phyloP scores from a whole-genome alignment of 2,329 filamentous ascomycete species.

The Botryotinia narcissicola region DNA sequence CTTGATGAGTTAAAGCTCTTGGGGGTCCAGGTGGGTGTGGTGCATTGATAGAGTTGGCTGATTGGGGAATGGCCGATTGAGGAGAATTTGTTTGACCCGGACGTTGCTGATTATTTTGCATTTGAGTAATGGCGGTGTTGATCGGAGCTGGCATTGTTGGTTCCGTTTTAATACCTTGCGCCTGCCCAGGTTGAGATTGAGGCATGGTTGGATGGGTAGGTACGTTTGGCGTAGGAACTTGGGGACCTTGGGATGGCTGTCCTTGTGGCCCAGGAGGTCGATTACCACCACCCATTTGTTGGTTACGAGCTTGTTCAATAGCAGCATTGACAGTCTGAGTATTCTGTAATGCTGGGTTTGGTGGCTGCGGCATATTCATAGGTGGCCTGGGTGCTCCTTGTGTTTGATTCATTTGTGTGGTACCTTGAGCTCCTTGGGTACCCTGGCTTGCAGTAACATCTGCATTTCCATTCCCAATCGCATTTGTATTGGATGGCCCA shows the following conservation, averaged over 20 bases:
- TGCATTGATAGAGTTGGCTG: conserved; percentile 32
- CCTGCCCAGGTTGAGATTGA: conserved; percentile 24
- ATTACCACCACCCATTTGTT: conserved; percentile 34
- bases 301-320: conserved; percentile 38
- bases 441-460: background rate
- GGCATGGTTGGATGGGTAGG: conserved; percentile 26
- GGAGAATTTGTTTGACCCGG: conserved; percentile 36
- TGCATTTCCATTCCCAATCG: background rate
- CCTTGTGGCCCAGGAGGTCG: conserved; percentile 33
- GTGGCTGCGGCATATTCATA: conserved; percentile 34
- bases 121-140: conserved; percentile 35
- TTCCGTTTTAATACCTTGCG: conserved; percentile 35
- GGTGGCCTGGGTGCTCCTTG: conserved; percentile 33
- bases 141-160: conserved; percentile 31
- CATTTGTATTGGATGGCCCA: conserved; percentile 1
- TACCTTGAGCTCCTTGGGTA: conserved; percentile 23
- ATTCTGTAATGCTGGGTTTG: conserved; percentile 35
- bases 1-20: conserved; percentile 36
- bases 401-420: conserved; percentile 23
- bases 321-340: conserved; percentile 40
- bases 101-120: conserved; percentile 28
- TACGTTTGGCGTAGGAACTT: conserved; percentile 28
- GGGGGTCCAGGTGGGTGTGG: conserved; percentile 26
- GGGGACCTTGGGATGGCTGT: conserved; percentile 22
- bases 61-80: conserved; percentile 36